Percentiles rank a stretch among this genome's conserved stretches.
Conservation (phyloP, 768 basidiomycete species). For the Mycena venus region DNA sequence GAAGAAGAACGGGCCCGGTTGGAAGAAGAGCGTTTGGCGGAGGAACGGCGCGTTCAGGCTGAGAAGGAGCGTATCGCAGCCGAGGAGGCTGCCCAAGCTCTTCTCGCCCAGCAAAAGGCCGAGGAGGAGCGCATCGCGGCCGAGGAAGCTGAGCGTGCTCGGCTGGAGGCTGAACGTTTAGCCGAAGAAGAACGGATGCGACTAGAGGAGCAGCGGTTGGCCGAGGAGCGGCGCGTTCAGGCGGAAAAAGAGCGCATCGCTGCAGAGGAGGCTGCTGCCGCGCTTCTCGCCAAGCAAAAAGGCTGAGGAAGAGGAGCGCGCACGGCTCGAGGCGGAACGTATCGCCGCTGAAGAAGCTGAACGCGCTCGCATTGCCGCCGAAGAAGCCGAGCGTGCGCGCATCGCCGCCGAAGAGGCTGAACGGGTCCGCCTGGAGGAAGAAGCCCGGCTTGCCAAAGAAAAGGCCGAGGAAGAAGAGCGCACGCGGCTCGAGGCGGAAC, state of each 20-base stretch:
- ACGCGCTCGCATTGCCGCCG: conserved; percentile 4
- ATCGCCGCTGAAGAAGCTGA: not conserved
- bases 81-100: not conserved
- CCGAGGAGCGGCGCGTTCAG: conserved; percentile 10
- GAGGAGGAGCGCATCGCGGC: not conserved
- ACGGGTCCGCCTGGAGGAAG: not conserved
- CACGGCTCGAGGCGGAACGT: not conserved
- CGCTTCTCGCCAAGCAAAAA: not conserved
- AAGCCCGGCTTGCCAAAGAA: conserved; percentile 2
- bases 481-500: not conserved
- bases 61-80: conserved; percentile 15
- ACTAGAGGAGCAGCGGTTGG: not conserved
- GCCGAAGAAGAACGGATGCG: not conserved
- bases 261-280: conserved; percentile 15
- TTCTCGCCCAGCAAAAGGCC: not conserved
- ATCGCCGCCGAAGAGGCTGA: conserved; percentile 1
- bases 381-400: conserved; percentile 9
- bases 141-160: not conserved
- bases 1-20: not conserved
- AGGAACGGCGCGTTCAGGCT: conserved; percentile 3
- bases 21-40: conserved; percentile 1
- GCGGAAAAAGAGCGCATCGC: conserved; percentile 16
- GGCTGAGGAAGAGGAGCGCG: not conserved
- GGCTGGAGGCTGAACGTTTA: not conserved
- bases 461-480: conserved; percentile 10